phyloP scores from a whole-genome alignment of 495 filamentous ascomycete genomes.

The Apiosordaria backusii region DNA sequence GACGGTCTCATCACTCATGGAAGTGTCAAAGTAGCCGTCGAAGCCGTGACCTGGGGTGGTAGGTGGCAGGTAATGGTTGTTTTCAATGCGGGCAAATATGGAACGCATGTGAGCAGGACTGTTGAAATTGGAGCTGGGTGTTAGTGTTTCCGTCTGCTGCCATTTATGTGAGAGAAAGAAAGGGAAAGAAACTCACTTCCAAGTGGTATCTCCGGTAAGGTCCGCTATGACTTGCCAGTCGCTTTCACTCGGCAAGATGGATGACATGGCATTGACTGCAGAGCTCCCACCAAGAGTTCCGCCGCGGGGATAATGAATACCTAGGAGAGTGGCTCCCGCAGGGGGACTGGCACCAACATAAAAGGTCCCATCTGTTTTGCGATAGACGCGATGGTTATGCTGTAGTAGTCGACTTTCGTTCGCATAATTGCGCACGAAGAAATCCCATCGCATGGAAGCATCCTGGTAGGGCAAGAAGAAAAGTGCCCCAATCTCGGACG shows the following conservation, averaged over 20 bases:
- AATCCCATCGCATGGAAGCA: slow-evolving; percentile 42
- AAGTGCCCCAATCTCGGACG: slow-evolving; percentile 32
- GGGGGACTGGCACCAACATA: slow-evolving; percentile 40
- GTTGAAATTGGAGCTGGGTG: slow-evolving; percentile 9
- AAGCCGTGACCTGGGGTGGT: slow-evolving; percentile 40
- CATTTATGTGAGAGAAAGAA: not conserved
- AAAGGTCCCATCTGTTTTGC: slow-evolving; percentile 36
- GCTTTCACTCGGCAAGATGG: slow-evolving; percentile 34
- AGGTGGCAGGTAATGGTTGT: slow-evolving; percentile 35
- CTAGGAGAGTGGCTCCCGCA: slow-evolving; percentile 33
- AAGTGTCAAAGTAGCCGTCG: slow-evolving; percentile 35
- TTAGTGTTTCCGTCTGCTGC: too few relatives aligned
- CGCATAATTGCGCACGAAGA: slow-evolving; percentile 42
- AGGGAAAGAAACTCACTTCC: slow-evolving; percentile 21
- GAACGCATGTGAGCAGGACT: slow-evolving; percentile 32
- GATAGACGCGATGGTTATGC: slow-evolving; percentile 38
- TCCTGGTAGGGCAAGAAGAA: slow-evolving; percentile 38
- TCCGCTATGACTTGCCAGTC: slow-evolving; percentile 32
- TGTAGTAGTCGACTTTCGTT: slow-evolving; percentile 33
- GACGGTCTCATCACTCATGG: slow-evolving; percentile 36
- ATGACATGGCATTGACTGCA: slow-evolving; percentile 40
- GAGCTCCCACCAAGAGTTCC: slow-evolving; percentile 44
- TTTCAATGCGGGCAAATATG: slow-evolving; percentile 36
- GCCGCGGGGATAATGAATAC: slow-evolving; percentile 45
- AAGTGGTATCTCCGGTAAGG: slow-evolving; percentile 38